Percentiles rank a stretch among this genome's conserved stretches.
Conservation (phyloP, 768 basidiomycete species). For the Royoungia palumana region DNA sequence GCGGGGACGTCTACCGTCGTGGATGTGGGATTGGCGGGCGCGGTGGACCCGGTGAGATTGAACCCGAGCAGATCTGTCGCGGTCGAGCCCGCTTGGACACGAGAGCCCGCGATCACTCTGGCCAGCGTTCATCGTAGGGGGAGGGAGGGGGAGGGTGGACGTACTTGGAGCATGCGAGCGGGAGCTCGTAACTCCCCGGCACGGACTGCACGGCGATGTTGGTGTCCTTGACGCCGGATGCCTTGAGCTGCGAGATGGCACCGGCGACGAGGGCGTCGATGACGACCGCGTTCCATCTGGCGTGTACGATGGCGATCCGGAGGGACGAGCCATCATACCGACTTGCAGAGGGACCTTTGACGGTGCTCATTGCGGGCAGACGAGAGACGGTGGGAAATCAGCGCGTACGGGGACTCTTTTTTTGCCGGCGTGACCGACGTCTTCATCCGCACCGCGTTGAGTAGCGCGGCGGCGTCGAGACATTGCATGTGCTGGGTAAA, state of each 20-base stretch:
- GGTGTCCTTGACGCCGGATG: constrained; percentile 79
- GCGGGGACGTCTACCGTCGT: constrained; percentile 38
- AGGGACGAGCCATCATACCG: constrained; percentile 76
- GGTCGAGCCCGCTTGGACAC: constrained; percentile 71
- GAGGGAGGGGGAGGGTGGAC: constrained; percentile 21
- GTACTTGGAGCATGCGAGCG: constrained; percentile 80
- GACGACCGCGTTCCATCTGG: constrained; percentile 90
- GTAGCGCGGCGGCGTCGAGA: neutral
- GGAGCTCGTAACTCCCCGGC: constrained; percentile 94
- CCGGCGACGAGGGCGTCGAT: constrained; percentile 85
- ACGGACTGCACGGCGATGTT: constrained; percentile 92
- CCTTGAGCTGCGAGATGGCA: constrained; percentile 73
- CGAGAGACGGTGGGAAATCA: constrained; percentile 16
- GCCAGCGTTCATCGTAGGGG: constrained; percentile 7
- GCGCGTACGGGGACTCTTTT: neutral
- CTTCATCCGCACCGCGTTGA: neutral
- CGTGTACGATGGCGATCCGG: constrained; percentile 90
- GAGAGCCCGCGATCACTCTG: constrained; percentile 88
- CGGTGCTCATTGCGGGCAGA: constrained; percentile 31
- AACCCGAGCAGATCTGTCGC: constrained; percentile 75
- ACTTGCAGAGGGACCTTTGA: constrained; percentile 73
- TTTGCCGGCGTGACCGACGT: neutral
- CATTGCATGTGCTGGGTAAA: constrained; percentile 3
- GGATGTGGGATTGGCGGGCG: constrained; percentile 33
- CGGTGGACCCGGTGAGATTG: constrained; percentile 34